phyloP scores from a whole-genome alignment of 2,329 filamentous ascomycete genomes.

The Leptographium flavum region DNA sequence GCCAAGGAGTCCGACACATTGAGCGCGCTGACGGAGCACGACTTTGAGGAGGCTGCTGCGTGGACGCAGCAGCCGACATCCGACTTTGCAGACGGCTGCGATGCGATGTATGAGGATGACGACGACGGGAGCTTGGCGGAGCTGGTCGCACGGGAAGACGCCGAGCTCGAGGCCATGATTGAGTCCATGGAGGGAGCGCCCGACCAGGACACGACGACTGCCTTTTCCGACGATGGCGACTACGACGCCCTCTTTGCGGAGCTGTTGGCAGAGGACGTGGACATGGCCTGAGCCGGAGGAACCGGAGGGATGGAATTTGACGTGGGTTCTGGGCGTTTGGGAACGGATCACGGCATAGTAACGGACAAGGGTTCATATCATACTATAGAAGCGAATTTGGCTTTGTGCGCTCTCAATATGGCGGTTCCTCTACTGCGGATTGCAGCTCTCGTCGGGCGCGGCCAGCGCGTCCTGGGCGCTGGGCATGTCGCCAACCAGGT shows the following conservation, averaged over 20 bases:
- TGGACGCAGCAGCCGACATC: conserved; percentile 15
- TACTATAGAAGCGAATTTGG: not conserved
- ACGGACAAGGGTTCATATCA: not conserved
- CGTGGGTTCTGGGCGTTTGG: not conserved
- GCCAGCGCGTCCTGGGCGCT: conserved; percentile 61
- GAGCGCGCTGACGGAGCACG: conserved; percentile 30
- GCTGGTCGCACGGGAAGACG: conserved; percentile 30
- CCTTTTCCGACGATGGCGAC: conserved; percentile 40
- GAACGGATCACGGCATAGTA: not conserved
- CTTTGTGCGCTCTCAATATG: not conserved
- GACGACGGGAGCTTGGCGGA: conserved; percentile 40
- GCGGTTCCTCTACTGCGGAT: conserved; percentile 32
- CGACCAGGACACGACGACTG: conserved; percentile 6
- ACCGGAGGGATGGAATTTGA: no score
- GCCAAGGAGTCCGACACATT: conserved; percentile 24
- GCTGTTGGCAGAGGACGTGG: conserved; percentile 30
- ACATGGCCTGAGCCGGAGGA: conserved; percentile 24
- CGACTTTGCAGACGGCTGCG: not conserved
- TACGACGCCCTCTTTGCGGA: conserved; percentile 55
- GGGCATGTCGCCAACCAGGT: conserved; percentile 81
- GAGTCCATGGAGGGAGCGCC: conserved; percentile 25
- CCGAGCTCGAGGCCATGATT: conserved; percentile 43
- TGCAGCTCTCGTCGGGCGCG: conserved; percentile 46
- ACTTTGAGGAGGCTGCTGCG: conserved; percentile 35
- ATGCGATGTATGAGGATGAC: conserved; percentile 6